Base-by-base conservation (phyloP, 1,284 basidiomycete genomes). In the Hymenochaete sp. region DNA sequence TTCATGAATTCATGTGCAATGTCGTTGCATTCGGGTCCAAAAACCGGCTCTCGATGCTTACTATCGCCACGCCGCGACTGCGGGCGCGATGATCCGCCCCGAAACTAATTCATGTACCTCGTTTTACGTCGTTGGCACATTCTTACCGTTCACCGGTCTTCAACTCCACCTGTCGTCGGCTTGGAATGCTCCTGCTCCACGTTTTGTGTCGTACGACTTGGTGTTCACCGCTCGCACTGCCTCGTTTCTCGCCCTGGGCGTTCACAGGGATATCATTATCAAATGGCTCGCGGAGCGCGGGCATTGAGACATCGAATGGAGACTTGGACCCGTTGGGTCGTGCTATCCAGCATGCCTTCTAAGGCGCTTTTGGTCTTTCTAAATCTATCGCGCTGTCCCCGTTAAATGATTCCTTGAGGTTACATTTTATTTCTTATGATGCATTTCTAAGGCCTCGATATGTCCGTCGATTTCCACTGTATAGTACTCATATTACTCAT, bases 281-380 rank as follows among this genome's bases (percentile, higher is more conserved):
- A 44, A 38, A 24, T 50, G 48, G 48, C 16, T 50, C 13, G 44
- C 49, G 24, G 49, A 51, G 35, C 49, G 49, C 16, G 49, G 49
- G 11, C 49, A 51, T 29, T 51, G 24, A 37, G 11, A 7, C 9
- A 31, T 31, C n/a, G n/a, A n/a, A n/a, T n/a, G n/a, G n/a, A n/a
- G n/a, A n/a, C n/a, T n/a, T n/a, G n/a, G n/a, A n/a, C n/a, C n/a
- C n/a, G n/a, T n/a, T n/a, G n/a, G n/a, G n/a, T n/a, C n/a, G n/a
- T n/a, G n/a, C n/a, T n/a, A n/a, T n/a, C n/a, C n/a, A n/a, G n/a
- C n/a, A n/a, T n/a, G n/a, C n/a, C n/a, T n/a, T n/a, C n/a, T n/a
- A n/a, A n/a, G n/a, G n/a, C n/a, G n/a, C n/a, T n/a, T n/a, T n/a
- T n/a, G n/a, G n/a, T n/a, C n/a, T n/a, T n/a, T n/a, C n/a, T n/a